A percentile compares a stretch with the other conserved stretches of the same genome.
These are phyloP conservation scores for Colletotrichum truncatum DNA, from an alignment of 2,329 filamentous ascomycete genomes.

Conservation along the genomic window DNA sequence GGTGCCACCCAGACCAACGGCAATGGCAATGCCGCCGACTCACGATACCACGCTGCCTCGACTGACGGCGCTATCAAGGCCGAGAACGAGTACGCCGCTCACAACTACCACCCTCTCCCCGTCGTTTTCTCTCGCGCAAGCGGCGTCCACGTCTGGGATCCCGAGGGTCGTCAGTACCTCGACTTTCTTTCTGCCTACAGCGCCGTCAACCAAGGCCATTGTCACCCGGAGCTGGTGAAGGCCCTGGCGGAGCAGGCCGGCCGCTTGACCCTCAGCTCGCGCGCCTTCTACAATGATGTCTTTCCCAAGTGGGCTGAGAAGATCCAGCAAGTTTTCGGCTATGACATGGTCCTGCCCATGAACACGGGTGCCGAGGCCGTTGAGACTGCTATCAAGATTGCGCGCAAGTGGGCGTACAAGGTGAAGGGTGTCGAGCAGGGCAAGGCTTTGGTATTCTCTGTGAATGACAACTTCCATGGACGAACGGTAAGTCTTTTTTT, in stretches of 20 bases:
- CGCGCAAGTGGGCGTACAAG: conserved; percentile 98
- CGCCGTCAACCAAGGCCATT: conserved; percentile 97
- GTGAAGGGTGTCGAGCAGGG: conserved; percentile 87
- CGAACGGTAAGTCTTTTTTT: conserved; percentile 74
- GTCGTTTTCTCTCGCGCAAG: conserved; percentile 89
- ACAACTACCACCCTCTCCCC: conserved; percentile 98
- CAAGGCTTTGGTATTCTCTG: conserved; percentile 86
- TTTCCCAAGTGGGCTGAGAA: conserved; percentile 96
- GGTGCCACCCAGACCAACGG: conserved; percentile 43
- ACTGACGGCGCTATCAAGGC: conserved; percentile 81
- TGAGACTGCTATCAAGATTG: conserved; percentile 95
- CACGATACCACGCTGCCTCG: conserved; percentile 77
- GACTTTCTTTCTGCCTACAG: conserved; percentile 99
- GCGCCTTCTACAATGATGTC: conserved; percentile 98
- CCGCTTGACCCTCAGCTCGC: conserved; percentile 88
- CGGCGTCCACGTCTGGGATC: conserved; percentile 94
- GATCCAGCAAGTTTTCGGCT: conserved; percentile 87
- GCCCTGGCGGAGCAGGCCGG: conserved; percentile 89
- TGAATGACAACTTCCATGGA: conserved; percentile 94
- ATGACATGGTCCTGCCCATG: conserved; percentile 98
- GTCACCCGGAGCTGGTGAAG: conserved; percentile 94
- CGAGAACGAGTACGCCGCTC: conserved; percentile 87
- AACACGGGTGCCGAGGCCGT: conserved; percentile 97
- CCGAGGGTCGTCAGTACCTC: conserved; percentile 93
- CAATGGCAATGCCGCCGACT: conserved; percentile 36